A percentile compares a stretch with the other conserved stretches of the same genome.
Conservation (phyloP, 164 flowering plant species). For the Nymphaea thermarum region DNA sequence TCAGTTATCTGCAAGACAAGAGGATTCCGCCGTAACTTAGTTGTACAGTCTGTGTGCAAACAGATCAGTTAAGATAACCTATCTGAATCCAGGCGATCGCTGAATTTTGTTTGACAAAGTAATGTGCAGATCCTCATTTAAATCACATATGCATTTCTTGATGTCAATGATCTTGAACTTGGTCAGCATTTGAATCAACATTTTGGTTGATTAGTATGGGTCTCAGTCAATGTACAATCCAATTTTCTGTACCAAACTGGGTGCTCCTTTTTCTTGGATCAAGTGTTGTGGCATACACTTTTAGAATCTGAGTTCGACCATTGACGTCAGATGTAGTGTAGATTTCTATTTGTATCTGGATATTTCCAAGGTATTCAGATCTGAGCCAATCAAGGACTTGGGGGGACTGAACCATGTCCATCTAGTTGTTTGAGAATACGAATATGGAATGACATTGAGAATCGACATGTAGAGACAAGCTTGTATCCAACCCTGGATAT, state of each 20-base stretch:
- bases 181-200: too few relatives aligned
- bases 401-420: not conserved
- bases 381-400: too few relatives aligned
- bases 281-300: too few relatives aligned
- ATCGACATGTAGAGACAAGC: not conserved
- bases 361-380: too few relatives aligned
- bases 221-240: too few relatives aligned
- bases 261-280: too few relatives aligned
- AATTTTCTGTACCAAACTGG: too few relatives aligned
- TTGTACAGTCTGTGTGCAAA: not conserved
- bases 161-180: not conserved
- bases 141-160: not conserved
- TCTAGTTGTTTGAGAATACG: not conserved
- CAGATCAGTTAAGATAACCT: not conserved
- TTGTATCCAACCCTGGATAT: not conserved
- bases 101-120: not conserved
- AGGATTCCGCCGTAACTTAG: too few relatives aligned
- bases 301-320: too few relatives aligned
- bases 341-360: too few relatives aligned
- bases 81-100: not conserved
- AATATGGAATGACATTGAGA: not conserved
- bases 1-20: constrained; percentile 22
- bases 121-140: not conserved
- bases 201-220: too few relatives aligned
- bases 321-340: too few relatives aligned